Evolutionary conservation across 352 stramenopile species (phyloP).

Genomic region (Globisporangium nagaii): DNA sequence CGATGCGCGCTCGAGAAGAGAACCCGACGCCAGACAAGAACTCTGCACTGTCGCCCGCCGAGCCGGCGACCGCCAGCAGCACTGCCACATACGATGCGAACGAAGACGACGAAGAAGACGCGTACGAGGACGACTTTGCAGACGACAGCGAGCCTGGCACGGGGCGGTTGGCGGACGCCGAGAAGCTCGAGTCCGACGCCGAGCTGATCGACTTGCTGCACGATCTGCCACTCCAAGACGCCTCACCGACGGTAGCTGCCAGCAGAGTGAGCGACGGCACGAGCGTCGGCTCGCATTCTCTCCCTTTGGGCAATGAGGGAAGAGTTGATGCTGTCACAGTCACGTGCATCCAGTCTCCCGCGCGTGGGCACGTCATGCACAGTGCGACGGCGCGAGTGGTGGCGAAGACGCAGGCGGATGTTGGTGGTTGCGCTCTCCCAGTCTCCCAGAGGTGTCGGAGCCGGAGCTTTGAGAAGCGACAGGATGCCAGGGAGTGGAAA

Average conservation of each 20-base stretch:
- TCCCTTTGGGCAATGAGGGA: background rate
- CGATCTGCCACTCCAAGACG: slow-evolving; percentile 8
- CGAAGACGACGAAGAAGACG: slow-evolving; percentile 11
- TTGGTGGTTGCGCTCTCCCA: too few species aligned
- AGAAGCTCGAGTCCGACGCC: slow-evolving; percentile 20
- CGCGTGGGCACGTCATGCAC: slow-evolving; percentile 8
- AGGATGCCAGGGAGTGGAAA: background rate
- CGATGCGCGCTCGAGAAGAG: background rate
- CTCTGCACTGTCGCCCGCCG: too few species aligned
- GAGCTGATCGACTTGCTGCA: slow-evolving; percentile 45
- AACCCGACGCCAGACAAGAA: too few species aligned
- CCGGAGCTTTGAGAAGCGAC: background rate
- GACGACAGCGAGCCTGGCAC: slow-evolving; percentile 14
- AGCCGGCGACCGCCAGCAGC: background rate
- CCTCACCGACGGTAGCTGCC: background rate
- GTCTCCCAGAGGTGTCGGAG: too few species aligned
- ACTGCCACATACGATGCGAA: background rate
- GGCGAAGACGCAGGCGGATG: too few species aligned
- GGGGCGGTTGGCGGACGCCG: slow-evolving; percentile 2
- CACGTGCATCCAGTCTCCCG: slow-evolving; percentile 24
- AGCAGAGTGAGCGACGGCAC: background rate
- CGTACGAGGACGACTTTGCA: slow-evolving; percentile 42
- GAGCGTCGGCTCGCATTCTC: too few species aligned
- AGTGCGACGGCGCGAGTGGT: background rate
- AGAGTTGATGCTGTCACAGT: slow-evolving; percentile 11